phyloP scores from a whole-genome alignment of 306 rosid species.

The Elaeagnus macrophylla region DNA sequence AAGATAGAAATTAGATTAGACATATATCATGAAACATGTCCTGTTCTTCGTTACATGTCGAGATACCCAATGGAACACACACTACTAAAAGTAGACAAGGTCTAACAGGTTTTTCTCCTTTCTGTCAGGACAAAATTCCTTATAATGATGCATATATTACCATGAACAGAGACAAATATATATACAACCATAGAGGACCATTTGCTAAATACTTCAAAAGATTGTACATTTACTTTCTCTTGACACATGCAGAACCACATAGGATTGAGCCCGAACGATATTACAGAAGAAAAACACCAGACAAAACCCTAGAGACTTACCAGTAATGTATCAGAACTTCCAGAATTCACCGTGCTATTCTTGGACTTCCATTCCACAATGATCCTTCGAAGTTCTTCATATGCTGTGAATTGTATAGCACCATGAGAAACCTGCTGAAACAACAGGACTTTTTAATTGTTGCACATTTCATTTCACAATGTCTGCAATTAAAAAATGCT shows the following conservation, averaged over 20 bases:
- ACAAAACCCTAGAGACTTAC: conserved; percentile 29
- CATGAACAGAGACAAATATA: not conserved
- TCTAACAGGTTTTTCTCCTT: no score
- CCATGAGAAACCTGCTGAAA: conserved; percentile 94
- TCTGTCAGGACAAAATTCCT: no score
- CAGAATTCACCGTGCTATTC: conserved; percentile 26
- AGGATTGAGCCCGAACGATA: not conserved
- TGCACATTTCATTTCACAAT: conserved; percentile 9
- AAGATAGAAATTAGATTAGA: not conserved
- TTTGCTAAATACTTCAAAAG: not conserved
- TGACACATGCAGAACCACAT: not conserved
- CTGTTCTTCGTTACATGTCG: not conserved
- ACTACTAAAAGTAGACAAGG: no score
- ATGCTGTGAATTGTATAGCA: conserved; percentile 81
- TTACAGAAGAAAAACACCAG: not conserved
- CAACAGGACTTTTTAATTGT: conserved; percentile 18
- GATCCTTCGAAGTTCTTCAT: conserved; percentile 74
- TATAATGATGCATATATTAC: no score
- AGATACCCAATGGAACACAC: not conserved
- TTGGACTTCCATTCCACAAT: conserved; percentile 48
- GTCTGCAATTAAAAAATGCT: not conserved
- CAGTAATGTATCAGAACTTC: conserved; percentile 41
- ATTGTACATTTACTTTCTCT: not conserved
- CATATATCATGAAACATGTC: not conserved
- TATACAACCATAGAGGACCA: conserved; percentile 16